Conservation (phyloP, 2,329 filamentous ascomycete genomes). For the Metarhizium rileyi region DNA sequence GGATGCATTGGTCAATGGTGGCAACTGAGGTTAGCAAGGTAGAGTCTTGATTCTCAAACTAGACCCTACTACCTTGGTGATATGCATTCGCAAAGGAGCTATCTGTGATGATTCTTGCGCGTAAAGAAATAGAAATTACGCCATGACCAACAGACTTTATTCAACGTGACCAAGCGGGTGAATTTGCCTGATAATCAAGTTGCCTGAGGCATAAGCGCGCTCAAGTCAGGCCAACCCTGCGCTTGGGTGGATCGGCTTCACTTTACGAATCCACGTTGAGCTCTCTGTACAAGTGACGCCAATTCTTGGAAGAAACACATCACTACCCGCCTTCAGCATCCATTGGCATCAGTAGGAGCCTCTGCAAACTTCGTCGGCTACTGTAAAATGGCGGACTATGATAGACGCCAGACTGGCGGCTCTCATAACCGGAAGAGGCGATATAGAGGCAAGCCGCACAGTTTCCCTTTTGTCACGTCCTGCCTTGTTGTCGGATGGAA, state of each 20-base stretch:
- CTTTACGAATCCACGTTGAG: neutral
- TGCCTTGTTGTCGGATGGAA: no score
- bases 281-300: neutral
- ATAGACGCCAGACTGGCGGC: constrained; percentile 42
- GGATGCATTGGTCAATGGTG: no score
- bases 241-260: neutral
- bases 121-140: no score
- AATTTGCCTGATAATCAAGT: no score
- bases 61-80: neutral
- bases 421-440: constrained; percentile 65
- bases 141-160: no score
- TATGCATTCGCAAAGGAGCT: neutral
- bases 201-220: constrained; percentile 4
- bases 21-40: neutral
- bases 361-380: neutral
- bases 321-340: neutral
- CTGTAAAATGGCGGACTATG: constrained; percentile 42
- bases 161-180: no score
- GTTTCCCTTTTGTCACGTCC: no score
- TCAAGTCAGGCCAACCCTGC: neutral
- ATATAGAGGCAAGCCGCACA: constrained; percentile 55
- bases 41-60: neutral
- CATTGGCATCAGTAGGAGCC: neutral
- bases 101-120: neutral
- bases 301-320: neutral